A percentile compares a stretch with the other conserved stretches of the same genome.
phyloP scores from a whole-genome alignment of 179 eudicot genomes.

The Camellia oleifera region DNA sequence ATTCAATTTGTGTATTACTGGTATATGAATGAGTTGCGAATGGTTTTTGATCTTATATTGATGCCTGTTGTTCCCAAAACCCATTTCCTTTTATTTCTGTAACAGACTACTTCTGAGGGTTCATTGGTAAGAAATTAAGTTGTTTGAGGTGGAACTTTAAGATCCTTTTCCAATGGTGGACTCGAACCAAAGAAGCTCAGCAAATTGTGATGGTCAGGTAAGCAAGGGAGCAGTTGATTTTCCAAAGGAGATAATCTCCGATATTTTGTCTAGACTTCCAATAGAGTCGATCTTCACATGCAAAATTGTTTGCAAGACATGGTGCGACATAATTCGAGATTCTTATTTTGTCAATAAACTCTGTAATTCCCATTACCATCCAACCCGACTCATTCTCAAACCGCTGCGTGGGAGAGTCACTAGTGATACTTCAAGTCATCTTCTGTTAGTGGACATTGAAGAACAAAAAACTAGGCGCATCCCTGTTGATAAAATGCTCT shows the following conservation, averaged over 20 bases:
- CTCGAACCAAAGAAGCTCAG: not conserved
- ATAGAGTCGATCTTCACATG: constrained; percentile 7
- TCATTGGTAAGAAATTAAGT: not conserved
- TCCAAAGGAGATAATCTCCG: not conserved
- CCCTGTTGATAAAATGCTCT: not conserved
- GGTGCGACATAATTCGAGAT: not conserved
- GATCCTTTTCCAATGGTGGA: not conserved
- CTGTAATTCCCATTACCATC: not conserved
- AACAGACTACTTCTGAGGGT: not conserved
- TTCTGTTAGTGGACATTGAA: not conserved
- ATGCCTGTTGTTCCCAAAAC: not conserved
- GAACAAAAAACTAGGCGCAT: not conserved
- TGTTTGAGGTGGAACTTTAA: not conserved
- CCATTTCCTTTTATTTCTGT: not conserved
- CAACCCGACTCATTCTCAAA: not conserved
- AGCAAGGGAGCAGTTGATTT: not conserved
- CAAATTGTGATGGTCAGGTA: not conserved
- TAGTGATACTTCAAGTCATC: not conserved
- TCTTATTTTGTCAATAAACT: not conserved
- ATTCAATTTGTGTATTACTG: no score
- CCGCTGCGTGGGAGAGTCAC: not conserved
- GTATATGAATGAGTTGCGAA: not conserved
- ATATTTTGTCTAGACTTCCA: not conserved
- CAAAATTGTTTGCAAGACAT: constrained; percentile 1
- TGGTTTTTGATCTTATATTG: not conserved